Percentiles rank a stretch among this genome's conserved stretches.
Conservation (phyloP, 176 grass and related monocot species). For the Musa beccarii region DNA sequence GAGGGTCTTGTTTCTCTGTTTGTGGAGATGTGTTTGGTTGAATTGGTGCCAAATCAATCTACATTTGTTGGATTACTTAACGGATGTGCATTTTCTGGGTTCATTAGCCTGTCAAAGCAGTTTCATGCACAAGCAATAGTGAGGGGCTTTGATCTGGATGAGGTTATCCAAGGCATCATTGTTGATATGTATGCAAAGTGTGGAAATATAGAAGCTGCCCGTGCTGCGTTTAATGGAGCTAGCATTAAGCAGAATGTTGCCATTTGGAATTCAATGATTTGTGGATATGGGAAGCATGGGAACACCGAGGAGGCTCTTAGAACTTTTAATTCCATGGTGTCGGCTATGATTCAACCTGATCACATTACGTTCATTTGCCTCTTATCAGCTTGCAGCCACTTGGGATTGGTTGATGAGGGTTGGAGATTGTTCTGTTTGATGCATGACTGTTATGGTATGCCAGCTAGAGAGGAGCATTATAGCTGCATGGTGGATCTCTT, state of each 20-base stretch:
- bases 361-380: constrained; percentile 43
- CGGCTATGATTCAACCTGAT: constrained; percentile 19
- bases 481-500: constrained; percentile 50
- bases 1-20: constrained; percentile 20
- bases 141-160: constrained; percentile 25
- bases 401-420: constrained; percentile 28
- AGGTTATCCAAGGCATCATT: constrained; percentile 29
- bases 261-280: constrained; percentile 45
- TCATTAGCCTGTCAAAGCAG: constrained; percentile 30
- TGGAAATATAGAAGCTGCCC: constrained; percentile 25
- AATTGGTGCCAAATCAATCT: constrained; percentile 31
- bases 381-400: constrained; percentile 43
- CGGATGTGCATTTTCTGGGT: constrained; percentile 36
- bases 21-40: constrained; percentile 14
- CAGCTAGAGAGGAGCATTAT: constrained; percentile 31
- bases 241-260: constrained; percentile 21
- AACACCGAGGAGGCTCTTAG: constrained; percentile 26
- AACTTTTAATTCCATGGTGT: constrained; percentile 30
- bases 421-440: constrained; percentile 32
- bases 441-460: constrained; percentile 20
- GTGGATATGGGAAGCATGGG: constrained; percentile 42
- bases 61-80: constrained; percentile 30
- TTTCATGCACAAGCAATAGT: constrained; percentile 35
- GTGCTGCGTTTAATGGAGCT: constrained; percentile 22
- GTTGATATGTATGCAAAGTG: constrained; percentile 49